Percentiles rank a stretch among this genome's conserved stretches.
phyloP scores from a whole-genome alignment of 208 protist genomes.

The Acanthamoeba sp. region DNA sequence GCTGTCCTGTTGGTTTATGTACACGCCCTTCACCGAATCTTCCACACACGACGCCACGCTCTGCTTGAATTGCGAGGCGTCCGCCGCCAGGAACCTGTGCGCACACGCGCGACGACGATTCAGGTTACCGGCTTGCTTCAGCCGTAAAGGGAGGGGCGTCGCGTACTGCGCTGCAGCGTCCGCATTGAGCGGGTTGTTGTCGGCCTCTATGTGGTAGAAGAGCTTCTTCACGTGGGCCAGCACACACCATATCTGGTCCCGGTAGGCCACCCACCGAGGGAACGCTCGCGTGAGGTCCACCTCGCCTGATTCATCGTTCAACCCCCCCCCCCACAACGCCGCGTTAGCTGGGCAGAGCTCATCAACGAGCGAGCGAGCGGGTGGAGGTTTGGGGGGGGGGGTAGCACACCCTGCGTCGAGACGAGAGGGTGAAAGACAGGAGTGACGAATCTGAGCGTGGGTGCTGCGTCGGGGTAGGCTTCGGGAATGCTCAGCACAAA shows the following conservation, averaged over 20 bases:
- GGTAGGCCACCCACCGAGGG: background rate
- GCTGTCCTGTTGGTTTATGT: background rate
- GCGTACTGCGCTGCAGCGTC: background rate
- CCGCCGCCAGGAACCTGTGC: background rate
- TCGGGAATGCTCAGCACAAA: background rate
- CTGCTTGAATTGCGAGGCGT: background rate
- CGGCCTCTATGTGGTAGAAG: background rate
- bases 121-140: no score
- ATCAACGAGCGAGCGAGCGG: no score
- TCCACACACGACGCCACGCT: background rate
- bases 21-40: background rate
- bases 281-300: background rate
- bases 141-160: no score
- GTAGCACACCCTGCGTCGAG: background rate
- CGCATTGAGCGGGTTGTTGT: background rate
- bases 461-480: background rate
- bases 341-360: no score
- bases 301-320: background rate
- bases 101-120: no score
- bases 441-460: background rate
- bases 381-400: background rate
- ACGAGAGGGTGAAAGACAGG: background rate
- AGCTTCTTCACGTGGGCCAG: conserved; percentile 36
- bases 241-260: background rate
- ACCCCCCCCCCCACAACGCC: no score